Base-by-base conservation (phyloP, 371 early-diverging fungal genomes). In the Zopfochytrium polystomum region DNA sequence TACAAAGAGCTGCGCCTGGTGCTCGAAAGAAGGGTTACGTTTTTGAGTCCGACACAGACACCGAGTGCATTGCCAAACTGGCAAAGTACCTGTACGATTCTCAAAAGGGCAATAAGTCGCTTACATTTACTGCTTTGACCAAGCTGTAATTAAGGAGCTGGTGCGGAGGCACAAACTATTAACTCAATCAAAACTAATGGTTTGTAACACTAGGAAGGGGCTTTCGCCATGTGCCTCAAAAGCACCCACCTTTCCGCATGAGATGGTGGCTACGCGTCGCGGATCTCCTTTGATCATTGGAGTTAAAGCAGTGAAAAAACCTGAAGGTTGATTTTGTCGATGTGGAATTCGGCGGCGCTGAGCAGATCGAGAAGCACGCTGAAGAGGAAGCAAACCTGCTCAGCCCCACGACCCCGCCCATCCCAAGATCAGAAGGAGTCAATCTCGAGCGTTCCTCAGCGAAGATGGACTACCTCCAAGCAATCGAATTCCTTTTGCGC, bases 41-140 rank as follows among this genome's bases (percentile, higher is more conserved):
- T n/a, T 99, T 99, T 74, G 93, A 97, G 77, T 84, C 89, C 35
- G 97, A 98, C 53, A 99, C 99, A 38, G 99, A 99, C 72, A 99
- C 99, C 33, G 99, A 99, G 80, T 88, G 89, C 67, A 93, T 95
- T 68, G 97, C 96, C 70, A 98, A 97, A 78, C 83, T 99, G 60
- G 90, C 93, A 58, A 91, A 96, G 76, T 96, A 98, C 80, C 82
- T 98, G 56, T 99, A 87, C 75, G 96, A 95, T 75, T 85, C 90
- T 43, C 91, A 91, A 76, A 89, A 88, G 76, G 77, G 77, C 44
- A 83, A 73, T 81, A 85, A 73, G 52, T 30, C 56, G 46, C 66
- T 93, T 57, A 86, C 81, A 63, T 92, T 93, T 76, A 87, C 88
- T 30, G 83, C 87, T 52, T 79, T 93, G 50, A 90, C 93, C 75